phyloP scores from a whole-genome alignment of 305 asterid species.

The Nicotiana rustica region DNA sequence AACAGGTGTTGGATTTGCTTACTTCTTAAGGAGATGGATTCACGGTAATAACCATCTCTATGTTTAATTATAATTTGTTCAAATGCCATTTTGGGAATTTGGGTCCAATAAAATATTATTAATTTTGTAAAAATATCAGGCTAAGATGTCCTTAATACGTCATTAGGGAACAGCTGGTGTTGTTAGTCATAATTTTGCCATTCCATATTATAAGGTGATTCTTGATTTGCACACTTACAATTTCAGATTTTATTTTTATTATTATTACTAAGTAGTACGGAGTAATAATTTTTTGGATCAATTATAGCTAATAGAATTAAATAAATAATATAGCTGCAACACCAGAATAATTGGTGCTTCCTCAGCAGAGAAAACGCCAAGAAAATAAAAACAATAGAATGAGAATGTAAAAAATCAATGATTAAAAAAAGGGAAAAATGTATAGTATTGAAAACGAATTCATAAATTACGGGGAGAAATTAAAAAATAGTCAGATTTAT shows the following conservation, averaged over 20 bases:
- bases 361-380: neutral
- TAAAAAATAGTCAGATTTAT: no score
- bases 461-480: neutral
- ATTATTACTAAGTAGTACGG: neutral
- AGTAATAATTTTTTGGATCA: neutral
- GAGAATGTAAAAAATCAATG: neutral
- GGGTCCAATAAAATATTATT: conserved; percentile 11
- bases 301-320: neutral
- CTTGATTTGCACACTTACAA: neutral
- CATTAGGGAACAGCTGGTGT: conserved; percentile 50
- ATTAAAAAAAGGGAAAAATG: neutral
- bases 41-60: conserved; percentile 36
- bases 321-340: neutral
- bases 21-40: conserved; percentile 43
- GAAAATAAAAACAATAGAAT: neutral
- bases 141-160: conserved; percentile 40
- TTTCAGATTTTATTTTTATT: neutral
- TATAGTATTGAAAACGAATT: neutral
- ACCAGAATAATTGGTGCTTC: neutral
- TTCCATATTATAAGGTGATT: neutral
- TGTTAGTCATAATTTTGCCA: conserved; percentile 31
- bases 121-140: conserved; percentile 33
- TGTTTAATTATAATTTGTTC: conserved; percentile 34
- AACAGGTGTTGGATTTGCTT: conserved; percentile 47
- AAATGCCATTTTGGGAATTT: conserved; percentile 46